A percentile compares a stretch with the other conserved stretches of the same genome.
phyloP scores from a whole-genome alignment of 2,329 filamentous ascomycete genomes.

The Arthrobotrys pseudoclavata region DNA sequence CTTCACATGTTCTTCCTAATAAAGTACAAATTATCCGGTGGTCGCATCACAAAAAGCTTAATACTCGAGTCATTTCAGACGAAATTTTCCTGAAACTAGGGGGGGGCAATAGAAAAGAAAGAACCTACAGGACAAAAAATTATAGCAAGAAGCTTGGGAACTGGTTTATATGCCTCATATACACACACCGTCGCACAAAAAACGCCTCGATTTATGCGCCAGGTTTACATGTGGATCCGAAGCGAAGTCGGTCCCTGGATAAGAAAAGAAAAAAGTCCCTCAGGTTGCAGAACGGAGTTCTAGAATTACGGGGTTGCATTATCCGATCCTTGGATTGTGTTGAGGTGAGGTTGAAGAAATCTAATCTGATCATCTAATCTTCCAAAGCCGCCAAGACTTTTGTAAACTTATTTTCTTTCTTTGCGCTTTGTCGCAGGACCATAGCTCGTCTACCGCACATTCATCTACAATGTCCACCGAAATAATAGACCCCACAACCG shows the following conservation, averaged over 20 bases:
- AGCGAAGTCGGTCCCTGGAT: conserved; percentile 24
- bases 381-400: not conserved
- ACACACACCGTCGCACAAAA: conserved; percentile 12
- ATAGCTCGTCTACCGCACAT: conserved; percentile 11
- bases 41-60: conserved; percentile 5
- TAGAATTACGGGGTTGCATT: conserved; percentile 6
- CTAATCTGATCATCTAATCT: conserved; percentile 17
- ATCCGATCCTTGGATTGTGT: conserved; percentile 23
- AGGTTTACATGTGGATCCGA: conserved; percentile 14
- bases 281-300: not conserved
- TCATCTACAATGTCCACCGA: conserved; percentile 62
- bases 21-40: conserved; percentile 14
- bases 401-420: conserved; percentile 3
- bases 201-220: not conserved
- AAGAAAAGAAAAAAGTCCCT: conserved; percentile 11
- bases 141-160: not conserved
- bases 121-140: not conserved
- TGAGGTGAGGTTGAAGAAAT: conserved; percentile 11
- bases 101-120: not conserved
- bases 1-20: conserved; percentile 6
- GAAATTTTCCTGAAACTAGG: conserved; percentile 17
- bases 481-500: conserved; percentile 65
- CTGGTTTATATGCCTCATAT: conserved; percentile 19
- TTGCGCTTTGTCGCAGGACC: conserved; percentile 27
- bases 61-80: conserved; percentile 10